Evolutionary conservation across 2,329 filamentous ascomycete species (phyloP).

Genomic region (Verticillium tricorpus): DNA sequence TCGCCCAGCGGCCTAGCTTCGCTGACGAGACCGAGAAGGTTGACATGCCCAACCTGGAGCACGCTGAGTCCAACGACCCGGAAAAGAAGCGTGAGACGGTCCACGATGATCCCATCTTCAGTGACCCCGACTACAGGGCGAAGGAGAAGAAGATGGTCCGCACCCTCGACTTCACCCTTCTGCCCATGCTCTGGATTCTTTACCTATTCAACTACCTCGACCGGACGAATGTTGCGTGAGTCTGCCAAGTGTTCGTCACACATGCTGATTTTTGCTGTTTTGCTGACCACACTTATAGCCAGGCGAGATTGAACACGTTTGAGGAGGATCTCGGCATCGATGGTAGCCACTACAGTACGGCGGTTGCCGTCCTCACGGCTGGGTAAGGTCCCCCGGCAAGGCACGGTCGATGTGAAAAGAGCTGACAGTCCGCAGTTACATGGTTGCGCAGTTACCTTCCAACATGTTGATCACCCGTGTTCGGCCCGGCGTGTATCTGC

Average conservation of each 20-base stretch:
- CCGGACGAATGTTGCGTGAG: constrained; percentile 38
- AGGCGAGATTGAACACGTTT: constrained; percentile 48
- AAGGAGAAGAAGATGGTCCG: constrained; percentile 12
- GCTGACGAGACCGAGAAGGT: background rate
- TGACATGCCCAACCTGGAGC: background rate
- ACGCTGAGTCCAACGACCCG: background rate
- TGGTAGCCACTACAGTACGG: constrained; percentile 41
- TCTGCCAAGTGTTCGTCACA: background rate
- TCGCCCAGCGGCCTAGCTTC: background rate
- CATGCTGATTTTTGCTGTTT: background rate
- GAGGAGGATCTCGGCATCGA: constrained; percentile 49
- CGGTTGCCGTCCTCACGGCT: background rate
- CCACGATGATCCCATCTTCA: background rate
- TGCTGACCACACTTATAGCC: constrained; percentile 13
- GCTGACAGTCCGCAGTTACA: constrained; percentile 40
- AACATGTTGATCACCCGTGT: constrained; percentile 53
- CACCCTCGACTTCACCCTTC: constrained; percentile 12
- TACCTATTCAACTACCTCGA: constrained; percentile 24
- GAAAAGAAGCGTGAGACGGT: background rate
- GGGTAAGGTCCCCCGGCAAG: constrained; percentile 40
- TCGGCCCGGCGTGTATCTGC: constrained; percentile 48
- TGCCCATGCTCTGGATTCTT: constrained; percentile 9
- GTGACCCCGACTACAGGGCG: background rate
- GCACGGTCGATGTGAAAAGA: background rate
- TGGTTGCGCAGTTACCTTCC: constrained; percentile 58